These are phyloP conservation scores for Ottelia alismoides DNA, from an alignment of 106 monocot species.

Conservation along the genomic window DNA sequence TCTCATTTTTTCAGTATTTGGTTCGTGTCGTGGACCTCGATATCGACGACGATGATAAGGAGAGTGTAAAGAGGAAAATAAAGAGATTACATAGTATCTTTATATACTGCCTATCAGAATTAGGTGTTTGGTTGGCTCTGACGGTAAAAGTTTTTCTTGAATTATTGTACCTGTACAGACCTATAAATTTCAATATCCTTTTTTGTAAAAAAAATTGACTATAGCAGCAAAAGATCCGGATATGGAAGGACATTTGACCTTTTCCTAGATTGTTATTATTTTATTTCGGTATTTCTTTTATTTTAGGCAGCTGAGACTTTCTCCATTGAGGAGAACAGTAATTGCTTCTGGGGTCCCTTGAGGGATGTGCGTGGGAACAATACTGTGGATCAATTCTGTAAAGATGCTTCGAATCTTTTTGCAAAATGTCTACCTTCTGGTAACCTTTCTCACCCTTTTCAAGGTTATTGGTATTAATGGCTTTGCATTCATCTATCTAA, in stretches of 20 bases:
- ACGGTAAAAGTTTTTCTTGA: conserved; percentile 22
- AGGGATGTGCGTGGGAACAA: conserved; percentile 19
- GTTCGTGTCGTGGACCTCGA: conserved; percentile 9
- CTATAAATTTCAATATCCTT: no score
- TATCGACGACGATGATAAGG: conserved; percentile 10
- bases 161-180: no score
- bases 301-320: conserved; percentile 40
- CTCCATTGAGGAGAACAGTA: conserved; percentile 25
- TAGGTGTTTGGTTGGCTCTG: conserved; percentile 37
- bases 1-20: conserved; percentile 31
- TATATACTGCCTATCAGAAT: conserved; percentile 36
- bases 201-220: no score
- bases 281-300: no score
- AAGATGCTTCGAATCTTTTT: conserved; percentile 19
- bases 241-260: no score
- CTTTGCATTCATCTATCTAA: no score
- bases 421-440: conserved; percentile 23
- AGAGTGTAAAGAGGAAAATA: conserved; percentile 25
- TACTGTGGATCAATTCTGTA: conserved; percentile 27
- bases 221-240: no score
- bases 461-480: no score
- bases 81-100: conserved; percentile 24
- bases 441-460: conserved; percentile 1
- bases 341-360: conserved; percentile 38
- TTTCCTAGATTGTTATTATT: no score